Conservation (phyloP, 169 alveolate species). For the Besnoitia besnoiti region DNA sequence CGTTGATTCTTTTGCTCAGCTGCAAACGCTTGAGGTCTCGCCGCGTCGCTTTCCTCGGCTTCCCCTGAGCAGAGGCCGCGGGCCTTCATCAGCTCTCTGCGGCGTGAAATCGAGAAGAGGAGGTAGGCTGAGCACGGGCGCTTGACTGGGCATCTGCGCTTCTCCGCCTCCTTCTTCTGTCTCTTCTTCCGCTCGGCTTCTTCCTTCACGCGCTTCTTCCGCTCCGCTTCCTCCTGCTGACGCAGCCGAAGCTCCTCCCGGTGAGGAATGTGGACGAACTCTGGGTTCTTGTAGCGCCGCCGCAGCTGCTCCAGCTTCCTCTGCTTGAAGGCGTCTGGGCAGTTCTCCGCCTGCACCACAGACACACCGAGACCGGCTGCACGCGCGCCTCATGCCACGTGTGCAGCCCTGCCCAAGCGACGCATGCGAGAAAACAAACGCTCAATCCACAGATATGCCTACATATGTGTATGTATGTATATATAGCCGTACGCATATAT, state of each 20-base stretch:
- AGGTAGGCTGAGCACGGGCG: constrained; percentile 27
- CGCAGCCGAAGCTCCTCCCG: not conserved
- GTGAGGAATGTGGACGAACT: not conserved
- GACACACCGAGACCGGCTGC: not conserved
- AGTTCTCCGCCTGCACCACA: constrained; percentile 36
- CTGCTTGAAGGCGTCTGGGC: constrained; percentile 50
- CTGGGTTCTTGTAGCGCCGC: not conserved
- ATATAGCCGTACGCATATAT: too few relatives aligned
- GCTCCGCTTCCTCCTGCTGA: not conserved
- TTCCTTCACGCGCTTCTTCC: not conserved
- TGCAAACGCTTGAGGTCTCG: too few relatives aligned
- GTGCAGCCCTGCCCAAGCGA: too few relatives aligned
- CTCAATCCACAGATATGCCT: too few relatives aligned
- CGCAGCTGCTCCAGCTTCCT: constrained; percentile 53
- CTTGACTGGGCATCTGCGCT: not conserved
- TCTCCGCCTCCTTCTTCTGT: not conserved
- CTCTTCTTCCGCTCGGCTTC: not conserved
- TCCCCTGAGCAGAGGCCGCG: not conserved
- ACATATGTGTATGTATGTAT: too few relatives aligned
- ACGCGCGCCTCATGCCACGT: not conserved
- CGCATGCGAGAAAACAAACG: too few relatives aligned
- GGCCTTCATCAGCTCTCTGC: not conserved
- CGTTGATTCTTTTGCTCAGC: not conserved
- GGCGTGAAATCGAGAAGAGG: not conserved
- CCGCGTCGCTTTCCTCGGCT: not conserved